Conservation (phyloP, 257 asterid genomes). For the Capsicum rhomboideum region DNA sequence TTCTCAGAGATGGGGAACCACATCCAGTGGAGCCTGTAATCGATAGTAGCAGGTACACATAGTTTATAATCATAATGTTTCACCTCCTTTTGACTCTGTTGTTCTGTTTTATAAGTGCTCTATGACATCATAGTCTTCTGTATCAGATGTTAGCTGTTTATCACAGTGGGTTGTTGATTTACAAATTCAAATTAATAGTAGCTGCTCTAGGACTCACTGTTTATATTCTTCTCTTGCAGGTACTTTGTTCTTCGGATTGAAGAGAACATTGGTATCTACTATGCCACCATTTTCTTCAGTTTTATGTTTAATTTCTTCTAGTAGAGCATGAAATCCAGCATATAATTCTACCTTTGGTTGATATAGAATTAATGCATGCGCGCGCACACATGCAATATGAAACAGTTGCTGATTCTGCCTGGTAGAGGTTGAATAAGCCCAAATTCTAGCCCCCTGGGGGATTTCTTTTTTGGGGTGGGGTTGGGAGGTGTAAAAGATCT, state of each 20-base stretch:
- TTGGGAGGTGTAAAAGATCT: background rate
- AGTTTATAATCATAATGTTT: background rate
- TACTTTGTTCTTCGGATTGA: conserved; percentile 92
- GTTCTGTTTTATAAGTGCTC: background rate
- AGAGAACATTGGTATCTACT: conserved; percentile 73
- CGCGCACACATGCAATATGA: background rate
- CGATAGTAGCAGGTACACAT: conserved; percentile 93
- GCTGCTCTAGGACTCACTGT: background rate
- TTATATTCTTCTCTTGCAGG: conserved; percentile 40
- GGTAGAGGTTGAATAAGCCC: background rate
- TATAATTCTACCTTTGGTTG: background rate
- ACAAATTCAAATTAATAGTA: background rate
- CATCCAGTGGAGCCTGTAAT: conserved; percentile 98
- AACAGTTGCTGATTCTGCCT: background rate
- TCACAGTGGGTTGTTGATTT: background rate
- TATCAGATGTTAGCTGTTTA: background rate
- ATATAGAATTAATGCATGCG: background rate
- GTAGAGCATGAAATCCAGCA: background rate
- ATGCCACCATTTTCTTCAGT: background rate
- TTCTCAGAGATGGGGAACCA: conserved; percentile 92
- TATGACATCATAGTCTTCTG: background rate
- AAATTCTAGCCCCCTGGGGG: background rate
- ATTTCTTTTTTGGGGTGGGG: background rate
- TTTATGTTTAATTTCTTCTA: background rate
- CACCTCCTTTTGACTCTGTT: background rate